A percentile compares a stretch with the other conserved stretches of the same genome.
Evolutionary conservation across 371 early-diverging fungal genomes (phyloP).

Genomic region (Encephalitozoon hellem): DNA sequence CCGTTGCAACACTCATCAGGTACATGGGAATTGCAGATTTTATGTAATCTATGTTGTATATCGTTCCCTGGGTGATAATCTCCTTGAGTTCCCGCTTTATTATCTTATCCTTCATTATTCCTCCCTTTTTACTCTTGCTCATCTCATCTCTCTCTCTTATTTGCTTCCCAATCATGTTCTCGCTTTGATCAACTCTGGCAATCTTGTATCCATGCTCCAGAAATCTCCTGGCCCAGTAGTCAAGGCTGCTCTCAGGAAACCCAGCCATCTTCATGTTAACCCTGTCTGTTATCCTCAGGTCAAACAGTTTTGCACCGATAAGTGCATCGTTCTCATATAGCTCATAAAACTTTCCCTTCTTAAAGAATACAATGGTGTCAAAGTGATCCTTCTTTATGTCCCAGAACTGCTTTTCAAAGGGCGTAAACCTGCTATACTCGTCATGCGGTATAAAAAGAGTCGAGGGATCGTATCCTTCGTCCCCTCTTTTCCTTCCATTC

Average conservation of each 20-base stretch:
- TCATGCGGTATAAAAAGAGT: conserved; percentile 74
- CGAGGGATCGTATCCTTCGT: conserved; percentile 80
- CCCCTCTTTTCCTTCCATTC: conserved; percentile 63
- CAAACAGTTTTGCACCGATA: conserved; percentile 87
- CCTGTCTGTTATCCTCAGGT: conserved; percentile 84
- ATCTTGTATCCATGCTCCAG: conserved; percentile 89
- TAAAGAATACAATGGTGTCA: conserved; percentile 92
- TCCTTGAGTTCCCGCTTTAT: conserved; percentile 84
- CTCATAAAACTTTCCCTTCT: conserved; percentile 97
- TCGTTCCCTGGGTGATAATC: conserved; percentile 82
- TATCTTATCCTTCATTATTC: conserved; percentile 68
- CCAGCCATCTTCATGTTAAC: conserved; percentile 99
- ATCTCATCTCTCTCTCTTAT: conserved; percentile 70
- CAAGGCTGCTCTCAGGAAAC: conserved; percentile 84
- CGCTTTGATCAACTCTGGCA: conserved; percentile 93
- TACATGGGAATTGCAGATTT: conserved; percentile 50
- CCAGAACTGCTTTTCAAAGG: conserved; percentile 98
- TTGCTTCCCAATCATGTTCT: conserved; percentile 80
- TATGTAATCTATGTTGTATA: conserved; percentile 75
- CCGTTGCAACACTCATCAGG: conserved; percentile 64
- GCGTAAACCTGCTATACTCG: conserved; percentile 74
- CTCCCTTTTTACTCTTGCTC: conserved; percentile 34
- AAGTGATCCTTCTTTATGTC: conserved; percentile 84
- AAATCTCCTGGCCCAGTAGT: conserved; percentile 87
- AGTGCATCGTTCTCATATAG: conserved; percentile 97